Evolutionary conservation across 768 basidiomycete species (phyloP).

Genomic region (Trametes sanguinea): DNA sequence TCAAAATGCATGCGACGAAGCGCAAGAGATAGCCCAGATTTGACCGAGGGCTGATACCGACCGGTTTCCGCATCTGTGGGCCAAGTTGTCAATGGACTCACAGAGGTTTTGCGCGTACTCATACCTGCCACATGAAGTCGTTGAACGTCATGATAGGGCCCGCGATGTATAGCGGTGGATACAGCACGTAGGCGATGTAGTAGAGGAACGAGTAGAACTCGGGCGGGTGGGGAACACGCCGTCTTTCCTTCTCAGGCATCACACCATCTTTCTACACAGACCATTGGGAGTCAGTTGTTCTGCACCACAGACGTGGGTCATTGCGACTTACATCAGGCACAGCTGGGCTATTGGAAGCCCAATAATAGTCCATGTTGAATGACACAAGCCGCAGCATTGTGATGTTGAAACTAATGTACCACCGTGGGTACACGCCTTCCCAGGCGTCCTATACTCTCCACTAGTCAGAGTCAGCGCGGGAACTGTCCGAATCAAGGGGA

Average conservation of each 20-base stretch:
- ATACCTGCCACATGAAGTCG: slow-evolving; percentile 91
- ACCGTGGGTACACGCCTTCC: slow-evolving; percentile 82
- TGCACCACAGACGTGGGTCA: not conserved
- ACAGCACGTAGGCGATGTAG: slow-evolving; percentile 85
- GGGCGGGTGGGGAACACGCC: slow-evolving; percentile 52
- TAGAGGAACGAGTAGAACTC: slow-evolving; percentile 67
- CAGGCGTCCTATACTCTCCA: slow-evolving; percentile 51
- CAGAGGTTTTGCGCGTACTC: slow-evolving; percentile 20
- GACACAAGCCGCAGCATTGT: slow-evolving; percentile 93
- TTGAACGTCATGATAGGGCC: slow-evolving; percentile 97
- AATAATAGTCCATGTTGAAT: slow-evolving; percentile 91
- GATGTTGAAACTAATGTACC: slow-evolving; percentile 95
- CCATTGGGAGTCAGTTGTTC: not conserved
- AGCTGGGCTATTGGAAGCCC: slow-evolving; percentile 58
- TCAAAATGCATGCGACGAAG: slow-evolving; percentile 69
- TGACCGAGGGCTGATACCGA: slow-evolving; percentile 41
- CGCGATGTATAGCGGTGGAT: slow-evolving; percentile 92
- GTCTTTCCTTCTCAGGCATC: slow-evolving; percentile 62
- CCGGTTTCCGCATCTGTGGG: slow-evolving; percentile 61
- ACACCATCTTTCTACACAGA: slow-evolving; percentile 31
- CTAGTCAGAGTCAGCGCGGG: slow-evolving; percentile 8
- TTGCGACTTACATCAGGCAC: slow-evolving; percentile 44
- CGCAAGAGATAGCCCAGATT: slow-evolving; percentile 64
- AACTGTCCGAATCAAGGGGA: slow-evolving; percentile 4
- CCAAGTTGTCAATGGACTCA: no score